Evolutionary conservation across 495 filamentous ascomycete species (phyloP).

Genomic region (Neurospora sp.): DNA sequence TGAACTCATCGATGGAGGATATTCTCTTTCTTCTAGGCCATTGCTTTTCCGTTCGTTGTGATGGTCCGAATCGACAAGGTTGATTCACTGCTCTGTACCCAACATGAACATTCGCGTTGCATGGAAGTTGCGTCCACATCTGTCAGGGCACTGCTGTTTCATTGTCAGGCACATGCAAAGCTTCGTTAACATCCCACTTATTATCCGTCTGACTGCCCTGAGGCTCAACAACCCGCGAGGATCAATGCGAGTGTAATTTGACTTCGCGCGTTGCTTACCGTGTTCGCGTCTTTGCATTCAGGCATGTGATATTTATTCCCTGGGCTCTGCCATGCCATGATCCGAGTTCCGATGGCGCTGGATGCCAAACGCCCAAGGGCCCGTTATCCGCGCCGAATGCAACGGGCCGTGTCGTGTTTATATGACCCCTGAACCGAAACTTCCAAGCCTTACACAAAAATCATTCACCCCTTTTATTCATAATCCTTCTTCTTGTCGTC

Average conservation of each 20-base stretch:
- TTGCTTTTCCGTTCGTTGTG: neutral
- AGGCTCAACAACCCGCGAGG: neutral
- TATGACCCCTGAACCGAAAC: neutral
- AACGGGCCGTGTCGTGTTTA: neutral
- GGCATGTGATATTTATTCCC: neutral
- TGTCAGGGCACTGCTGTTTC: neutral
- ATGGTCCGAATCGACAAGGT: neutral
- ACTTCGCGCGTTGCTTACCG: neutral
- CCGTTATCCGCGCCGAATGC: neutral
- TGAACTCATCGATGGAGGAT: neutral
- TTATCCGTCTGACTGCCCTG: neutral
- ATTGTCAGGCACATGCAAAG: neutral
- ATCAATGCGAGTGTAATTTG: neutral
- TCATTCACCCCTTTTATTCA: neutral
- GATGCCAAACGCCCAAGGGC: neutral
- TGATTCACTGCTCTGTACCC: neutral
- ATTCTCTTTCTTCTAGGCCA: neutral
- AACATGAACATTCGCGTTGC: too few species aligned
- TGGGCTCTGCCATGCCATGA: neutral
- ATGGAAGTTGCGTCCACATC: neutral
- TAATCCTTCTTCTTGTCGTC: neutral
- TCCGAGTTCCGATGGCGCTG: neutral
- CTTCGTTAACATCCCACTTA: neutral
- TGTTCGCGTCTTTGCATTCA: neutral
- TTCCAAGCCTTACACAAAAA: neutral